A percentile compares a stretch with the other conserved stretches of the same genome.
These are phyloP conservation scores for Rhizopus delemar DNA, from an alignment of 371 early-diverging fungal species.

Conservation along the genomic window DNA sequence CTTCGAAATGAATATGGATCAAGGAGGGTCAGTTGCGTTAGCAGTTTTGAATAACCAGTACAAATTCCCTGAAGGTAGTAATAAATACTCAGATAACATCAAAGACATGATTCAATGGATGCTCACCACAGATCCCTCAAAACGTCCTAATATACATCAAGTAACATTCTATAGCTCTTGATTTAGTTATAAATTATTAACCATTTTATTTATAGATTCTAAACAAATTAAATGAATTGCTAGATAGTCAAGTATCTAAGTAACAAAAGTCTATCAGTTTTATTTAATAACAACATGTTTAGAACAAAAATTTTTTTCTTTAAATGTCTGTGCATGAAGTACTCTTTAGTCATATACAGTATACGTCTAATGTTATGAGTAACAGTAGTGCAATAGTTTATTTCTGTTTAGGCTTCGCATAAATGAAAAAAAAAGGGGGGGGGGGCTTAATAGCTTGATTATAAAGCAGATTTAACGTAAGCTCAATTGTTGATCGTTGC, in stretches of 20 bases:
- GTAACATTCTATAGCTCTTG: slow-evolving; percentile 3
- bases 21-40: slow-evolving; percentile 73
- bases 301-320: no score
- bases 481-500: no score
- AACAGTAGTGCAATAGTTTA: no score
- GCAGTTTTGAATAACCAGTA: slow-evolving; percentile 74
- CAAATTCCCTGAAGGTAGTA: slow-evolving; percentile 44
- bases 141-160: slow-evolving; percentile 63
- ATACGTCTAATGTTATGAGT: no score
- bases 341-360: no score
- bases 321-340: no score
- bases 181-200: not conserved
- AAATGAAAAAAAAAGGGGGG: no score
- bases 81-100: slow-evolving; percentile 61
- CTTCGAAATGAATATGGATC: slow-evolving; percentile 69
- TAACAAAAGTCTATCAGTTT: not conserved
- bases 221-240: not conserved
- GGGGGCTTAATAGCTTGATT: no score
- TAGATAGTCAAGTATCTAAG: not conserved
- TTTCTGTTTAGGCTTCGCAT: no score
- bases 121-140: slow-evolving; percentile 64
- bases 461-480: no score
- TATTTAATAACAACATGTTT: no score
- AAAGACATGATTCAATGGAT: slow-evolving; percentile 65
- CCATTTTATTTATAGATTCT: not conserved